Evolutionary conservation across 129 eudicot genomes (phyloP).

Genomic region (Tanacetum coccineum): DNA sequence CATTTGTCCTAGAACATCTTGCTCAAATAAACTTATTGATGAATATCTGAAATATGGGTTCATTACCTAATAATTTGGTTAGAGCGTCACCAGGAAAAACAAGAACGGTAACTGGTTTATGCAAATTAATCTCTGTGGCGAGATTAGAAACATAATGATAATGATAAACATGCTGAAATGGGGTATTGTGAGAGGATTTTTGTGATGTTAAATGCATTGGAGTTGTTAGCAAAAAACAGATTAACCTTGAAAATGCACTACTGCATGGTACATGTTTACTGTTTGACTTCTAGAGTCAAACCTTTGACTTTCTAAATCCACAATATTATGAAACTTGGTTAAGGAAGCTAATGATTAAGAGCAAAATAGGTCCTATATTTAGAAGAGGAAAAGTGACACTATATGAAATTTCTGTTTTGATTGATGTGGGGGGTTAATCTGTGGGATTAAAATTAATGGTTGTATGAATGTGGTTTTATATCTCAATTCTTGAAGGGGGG

Average conservation of each 20-base stretch:
- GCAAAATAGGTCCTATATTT: too few relatives aligned
- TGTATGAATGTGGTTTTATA: too few relatives aligned
- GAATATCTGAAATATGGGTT: too few relatives aligned
- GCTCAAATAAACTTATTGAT: too few relatives aligned
- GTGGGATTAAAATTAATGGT: background rate
- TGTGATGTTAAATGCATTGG: constrained; percentile 46
- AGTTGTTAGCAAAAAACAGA: constrained; percentile 23
- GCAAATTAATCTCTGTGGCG: constrained; percentile 41
- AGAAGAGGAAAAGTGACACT: constrained; percentile 1
- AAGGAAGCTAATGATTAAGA: too few relatives aligned
- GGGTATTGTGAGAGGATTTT: constrained; percentile 28
- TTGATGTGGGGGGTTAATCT: too few relatives aligned
- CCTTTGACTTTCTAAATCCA: too few relatives aligned
- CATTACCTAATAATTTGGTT: constrained; percentile 24
- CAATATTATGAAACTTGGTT: too few relatives aligned
- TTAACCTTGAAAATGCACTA: constrained; percentile 30
- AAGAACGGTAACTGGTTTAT: constrained; percentile 44
- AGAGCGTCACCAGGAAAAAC: constrained; percentile 36
- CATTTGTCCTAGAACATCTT: too few relatives aligned
- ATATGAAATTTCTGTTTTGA: too few relatives aligned
- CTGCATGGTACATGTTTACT: constrained; percentile 15
- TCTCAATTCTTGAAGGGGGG: too few relatives aligned
- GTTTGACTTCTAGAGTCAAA: constrained; percentile 41
- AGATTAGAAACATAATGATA: constrained; percentile 34
- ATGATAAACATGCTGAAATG: constrained; percentile 41